Conservation (phyloP, 805 yeast species). For the Wickerhamiella nectarea region DNA sequence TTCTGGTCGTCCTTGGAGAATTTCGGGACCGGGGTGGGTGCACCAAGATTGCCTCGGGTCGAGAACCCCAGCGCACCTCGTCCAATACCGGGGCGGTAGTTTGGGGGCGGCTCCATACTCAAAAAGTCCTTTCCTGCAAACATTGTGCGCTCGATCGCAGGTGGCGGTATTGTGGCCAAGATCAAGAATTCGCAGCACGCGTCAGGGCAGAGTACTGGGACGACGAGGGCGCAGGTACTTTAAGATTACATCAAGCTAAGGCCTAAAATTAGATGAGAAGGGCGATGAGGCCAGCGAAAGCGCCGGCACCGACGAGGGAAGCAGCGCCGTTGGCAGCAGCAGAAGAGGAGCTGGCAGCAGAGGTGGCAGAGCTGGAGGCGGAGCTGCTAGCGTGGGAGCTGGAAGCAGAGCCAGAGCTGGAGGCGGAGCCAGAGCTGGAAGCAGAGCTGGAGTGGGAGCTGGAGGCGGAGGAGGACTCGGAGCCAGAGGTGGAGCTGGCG, state of each 20-base stretch:
- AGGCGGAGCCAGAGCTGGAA: conserved; percentile 11
- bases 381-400: conserved; percentile 12
- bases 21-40: conserved; percentile 24
- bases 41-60: conserved; percentile 65
- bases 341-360: too few relatives aligned
- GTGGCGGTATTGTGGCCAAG: too few relatives aligned
- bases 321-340: conserved; percentile 12
- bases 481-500: conserved; percentile 10
- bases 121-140: conserved; percentile 35
- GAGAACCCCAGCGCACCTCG: conserved; percentile 93
- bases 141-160: too few relatives aligned
- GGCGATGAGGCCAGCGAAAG: conserved; percentile 19
- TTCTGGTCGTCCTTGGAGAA: conserved; percentile 50
- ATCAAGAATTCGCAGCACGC: too few relatives aligned
- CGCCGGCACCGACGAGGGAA: conserved; percentile 17
- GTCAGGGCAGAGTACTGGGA: too few relatives aligned
- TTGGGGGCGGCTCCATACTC: conserved; percentile 76
- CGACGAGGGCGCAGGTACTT: too few relatives aligned
- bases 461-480: conserved; percentile 10
- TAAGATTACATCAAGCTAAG: too few relatives aligned
- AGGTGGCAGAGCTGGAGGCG: conserved; percentile 11
- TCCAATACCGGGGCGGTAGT: conserved; percentile 85
- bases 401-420: conserved; percentile 7
- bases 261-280: conserved; percentile 18
- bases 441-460: conserved; percentile 10